A percentile compares a stretch with the other conserved stretches of the same genome.
phyloP scores from a whole-genome alignment of 2,329 filamentous ascomycete species.

The Nemania sp. region DNA sequence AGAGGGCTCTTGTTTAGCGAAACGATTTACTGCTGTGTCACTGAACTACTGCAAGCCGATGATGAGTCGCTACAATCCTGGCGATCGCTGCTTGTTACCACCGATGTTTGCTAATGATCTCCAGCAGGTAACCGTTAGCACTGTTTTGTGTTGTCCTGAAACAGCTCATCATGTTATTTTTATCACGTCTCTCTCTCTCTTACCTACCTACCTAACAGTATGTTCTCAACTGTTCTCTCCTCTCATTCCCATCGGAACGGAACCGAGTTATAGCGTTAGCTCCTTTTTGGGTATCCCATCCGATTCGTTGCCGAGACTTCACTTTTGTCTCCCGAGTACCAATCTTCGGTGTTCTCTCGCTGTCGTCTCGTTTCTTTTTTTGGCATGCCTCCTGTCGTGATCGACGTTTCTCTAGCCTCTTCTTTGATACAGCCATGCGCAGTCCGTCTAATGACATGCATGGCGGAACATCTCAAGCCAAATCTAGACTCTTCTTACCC shows the following conservation, averaged over 20 bases:
- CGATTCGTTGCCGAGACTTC: slow-evolving; percentile 36
- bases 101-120: slow-evolving; percentile 42
- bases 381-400: slow-evolving; percentile 29
- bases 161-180: slow-evolving; percentile 46
- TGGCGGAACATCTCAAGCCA: slow-evolving; percentile 2
- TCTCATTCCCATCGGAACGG: slow-evolving; percentile 46
- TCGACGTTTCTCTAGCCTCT: slow-evolving; percentile 35
- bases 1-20: slow-evolving; percentile 22
- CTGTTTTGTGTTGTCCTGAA: slow-evolving; percentile 47
- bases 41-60: slow-evolving; percentile 37
- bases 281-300: slow-evolving; percentile 32
- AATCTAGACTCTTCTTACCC: slow-evolving; percentile 8
- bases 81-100: slow-evolving; percentile 43
- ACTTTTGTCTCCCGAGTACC: not conserved
- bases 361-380: slow-evolving; percentile 32
- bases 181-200: slow-evolving; percentile 35
- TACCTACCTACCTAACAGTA: not conserved
- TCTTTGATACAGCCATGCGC: slow-evolving; percentile 24
- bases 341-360: not conserved
- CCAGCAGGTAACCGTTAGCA: slow-evolving; percentile 35
- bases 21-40: slow-evolving; percentile 32
- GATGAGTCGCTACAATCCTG: slow-evolving; percentile 30
- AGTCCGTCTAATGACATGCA: slow-evolving; percentile 15
- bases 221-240: slow-evolving; percentile 23
- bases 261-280: slow-evolving; percentile 42